Percentiles rank a stretch among this genome's conserved stretches.
These are phyloP conservation scores for Dinochytrium kinnereticum DNA, from an alignment of 371 early-diverging fungal species.

Conservation along the genomic window DNA sequence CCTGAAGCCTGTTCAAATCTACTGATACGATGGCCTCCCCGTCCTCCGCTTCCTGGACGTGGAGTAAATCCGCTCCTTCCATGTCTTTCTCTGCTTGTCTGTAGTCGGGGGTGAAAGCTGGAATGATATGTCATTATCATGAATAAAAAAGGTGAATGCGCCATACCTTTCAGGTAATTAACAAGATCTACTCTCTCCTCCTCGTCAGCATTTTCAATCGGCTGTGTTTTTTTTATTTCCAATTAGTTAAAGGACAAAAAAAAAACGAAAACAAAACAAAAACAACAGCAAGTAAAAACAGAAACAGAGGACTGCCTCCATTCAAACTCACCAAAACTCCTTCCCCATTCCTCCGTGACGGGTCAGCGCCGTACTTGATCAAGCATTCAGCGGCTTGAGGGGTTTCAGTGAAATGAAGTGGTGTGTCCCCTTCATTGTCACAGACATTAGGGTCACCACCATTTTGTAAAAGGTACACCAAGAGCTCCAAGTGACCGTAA, in stretches of 20 bases:
- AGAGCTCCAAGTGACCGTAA: constrained; percentile 64
- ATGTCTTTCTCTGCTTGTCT: neutral
- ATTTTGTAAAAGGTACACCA: constrained; percentile 58
- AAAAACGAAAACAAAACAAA: neutral
- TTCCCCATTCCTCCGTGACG: constrained; percentile 64
- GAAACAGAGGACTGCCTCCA: no score
- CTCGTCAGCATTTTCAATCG: constrained; percentile 43
- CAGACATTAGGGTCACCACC: constrained; percentile 40
- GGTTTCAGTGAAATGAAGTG: constrained; percentile 82
- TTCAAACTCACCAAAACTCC: constrained; percentile 60
- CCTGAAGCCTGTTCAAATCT: constrained; percentile 21
- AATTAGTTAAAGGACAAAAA: neutral
- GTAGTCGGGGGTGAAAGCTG: constrained; percentile 28
- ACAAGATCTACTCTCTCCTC: constrained; percentile 40
- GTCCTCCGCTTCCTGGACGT: constrained; percentile 22
- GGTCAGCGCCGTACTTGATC: constrained; percentile 75
- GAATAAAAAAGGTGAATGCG: neutral
- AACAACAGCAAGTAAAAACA: neutral
- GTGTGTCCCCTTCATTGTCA: constrained; percentile 86
- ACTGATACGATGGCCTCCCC: constrained; percentile 16
- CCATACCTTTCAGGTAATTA: constrained; percentile 30
- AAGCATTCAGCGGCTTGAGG: constrained; percentile 73
- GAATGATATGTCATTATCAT: neutral
- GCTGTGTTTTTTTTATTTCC: neutral
- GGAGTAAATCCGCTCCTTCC: neutral